Base-by-base conservation (phyloP, 2,329 filamentous ascomycete species). In the Diaporthe australafricana region DNA sequence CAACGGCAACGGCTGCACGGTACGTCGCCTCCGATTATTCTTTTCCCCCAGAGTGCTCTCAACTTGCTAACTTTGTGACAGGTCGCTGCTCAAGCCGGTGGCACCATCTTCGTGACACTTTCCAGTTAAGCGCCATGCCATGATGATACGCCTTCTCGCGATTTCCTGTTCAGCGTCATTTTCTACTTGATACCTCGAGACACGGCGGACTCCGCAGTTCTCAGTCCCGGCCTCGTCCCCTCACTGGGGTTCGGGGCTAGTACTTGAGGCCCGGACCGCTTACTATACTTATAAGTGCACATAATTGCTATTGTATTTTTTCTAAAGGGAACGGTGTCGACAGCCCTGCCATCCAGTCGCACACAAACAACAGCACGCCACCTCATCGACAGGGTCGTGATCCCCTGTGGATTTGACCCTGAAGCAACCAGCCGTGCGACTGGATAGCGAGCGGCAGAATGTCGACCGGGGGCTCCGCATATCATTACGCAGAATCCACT, bases 1-100 rank as follows among this genome's bases (percentile, higher is more conserved):
- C 48, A 60, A 60, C 30, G 79, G 82, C 72, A 86, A 84, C 74
- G 94, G 94, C 73, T 97, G 94, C 90, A 97, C 94, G 65, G 94
- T 96, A 91, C 88, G 93, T 89, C 73, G 55, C 66, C n/a, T n/a
- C n/a, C n/a, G 30, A 53, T 32, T 30, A 25, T 42, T 17, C 66
- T 35, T n/a, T 48, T n/a, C 5, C 25, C 45, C 25, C 56, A 17
- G 8, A 22, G 4, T 11, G 9, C n/a, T 27, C 20, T 32, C 35
- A n/a, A 11, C 4, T 32, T 20, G 27, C 47, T 70, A 50, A 72
- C 25, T 40, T 5, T 38, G 35, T 35, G 12, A 16, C 27, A 73
- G 72, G 70, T 72, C 66, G 69, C 72, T 16, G 68, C 62, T n/a
- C 7, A 25, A 40, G 42, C 38, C 20, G 70, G 72, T 20, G 72